These are phyloP conservation scores for Naematelia encephala DNA, from an alignment of 768 basidiomycete genomes.

Conservation along the genomic window DNA sequence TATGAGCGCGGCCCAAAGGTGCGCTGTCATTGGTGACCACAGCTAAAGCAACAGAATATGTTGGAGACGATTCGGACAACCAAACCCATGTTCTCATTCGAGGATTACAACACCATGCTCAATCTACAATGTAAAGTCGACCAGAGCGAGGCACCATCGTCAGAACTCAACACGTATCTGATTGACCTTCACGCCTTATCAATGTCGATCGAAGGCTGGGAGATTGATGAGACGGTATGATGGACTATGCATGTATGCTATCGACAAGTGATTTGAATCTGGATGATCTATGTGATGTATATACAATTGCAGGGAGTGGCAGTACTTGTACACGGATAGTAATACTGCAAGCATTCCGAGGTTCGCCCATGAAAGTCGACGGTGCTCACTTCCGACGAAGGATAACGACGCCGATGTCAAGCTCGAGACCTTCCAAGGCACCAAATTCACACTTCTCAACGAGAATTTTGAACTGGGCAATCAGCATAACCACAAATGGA, in stretches of 20 bases:
- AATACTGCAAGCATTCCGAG: too few species aligned
- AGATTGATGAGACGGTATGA: conserved; percentile 11
- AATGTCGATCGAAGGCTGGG: conserved; percentile 45
- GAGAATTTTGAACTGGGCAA: conserved; percentile 24
- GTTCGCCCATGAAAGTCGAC: too few species aligned
- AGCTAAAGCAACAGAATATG: conserved; percentile 60
- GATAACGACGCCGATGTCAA: conserved; percentile 33
- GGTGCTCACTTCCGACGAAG: conserved; percentile 14
- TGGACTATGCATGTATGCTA: too few species aligned
- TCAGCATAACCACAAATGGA: background rate
- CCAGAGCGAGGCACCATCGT: conserved; percentile 42
- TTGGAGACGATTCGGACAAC: conserved; percentile 65
- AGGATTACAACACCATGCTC: conserved; percentile 88
- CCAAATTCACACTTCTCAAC: conserved; percentile 36
- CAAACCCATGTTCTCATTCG: conserved; percentile 68
- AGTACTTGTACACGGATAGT: too few species aligned
- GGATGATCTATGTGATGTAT: too few species aligned
- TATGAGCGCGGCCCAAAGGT: conserved; percentile 74
- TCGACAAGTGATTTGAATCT: too few species aligned
- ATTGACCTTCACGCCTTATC: conserved; percentile 70
- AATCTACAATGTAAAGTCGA: conserved; percentile 84
- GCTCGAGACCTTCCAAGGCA: conserved; percentile 26
- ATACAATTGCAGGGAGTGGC: too few species aligned
- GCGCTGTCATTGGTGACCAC: conserved; percentile 31
- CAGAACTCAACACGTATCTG: conserved; percentile 66